These are phyloP conservation scores for Stropharia rugosoannulata DNA, from an alignment of 768 basidiomycete genomes.

Conservation along the genomic window DNA sequence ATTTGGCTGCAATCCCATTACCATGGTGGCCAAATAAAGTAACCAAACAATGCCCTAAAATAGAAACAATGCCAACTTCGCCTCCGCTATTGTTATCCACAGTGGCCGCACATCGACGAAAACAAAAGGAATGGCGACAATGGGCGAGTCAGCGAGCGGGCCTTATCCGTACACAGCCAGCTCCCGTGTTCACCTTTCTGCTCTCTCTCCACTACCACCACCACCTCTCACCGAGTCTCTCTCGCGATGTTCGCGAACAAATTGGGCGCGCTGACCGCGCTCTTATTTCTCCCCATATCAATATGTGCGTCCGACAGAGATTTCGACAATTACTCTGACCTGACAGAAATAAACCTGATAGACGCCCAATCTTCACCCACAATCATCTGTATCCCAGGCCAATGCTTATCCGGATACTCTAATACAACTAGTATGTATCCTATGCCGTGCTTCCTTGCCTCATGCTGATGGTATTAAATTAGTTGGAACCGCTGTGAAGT, in stretches of 20 bases:
- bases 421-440: conserved; percentile 66
- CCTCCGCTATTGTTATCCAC: neutral
- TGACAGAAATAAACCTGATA: conserved; percentile 13
- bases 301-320: conserved; percentile 10
- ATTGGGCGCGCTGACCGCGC: conserved; percentile 2
- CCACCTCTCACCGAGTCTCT: conserved; percentile 12
- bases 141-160: conserved; percentile 9
- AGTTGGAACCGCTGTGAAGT: conserved; percentile 72
- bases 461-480: conserved; percentile 19
- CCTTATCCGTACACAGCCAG: conserved; percentile 7
- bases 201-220: conserved; percentile 25
- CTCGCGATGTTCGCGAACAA: conserved; percentile 23
- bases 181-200: conserved; percentile 5
- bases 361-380: conserved; percentile 59
- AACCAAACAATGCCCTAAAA: no score
- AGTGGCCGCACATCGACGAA: neutral
- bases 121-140: conserved; percentile 10
- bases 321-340: neutral
- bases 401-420: conserved; percentile 80
- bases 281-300: conserved; percentile 14
- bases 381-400: conserved; percentile 81
- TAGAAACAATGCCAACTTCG: no score
- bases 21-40: no score
- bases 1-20: no score
- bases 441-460: neutral